Evolutionary conservation across 331 rosid species (phyloP).

Genomic region (Pyracantha coccinea): DNA sequence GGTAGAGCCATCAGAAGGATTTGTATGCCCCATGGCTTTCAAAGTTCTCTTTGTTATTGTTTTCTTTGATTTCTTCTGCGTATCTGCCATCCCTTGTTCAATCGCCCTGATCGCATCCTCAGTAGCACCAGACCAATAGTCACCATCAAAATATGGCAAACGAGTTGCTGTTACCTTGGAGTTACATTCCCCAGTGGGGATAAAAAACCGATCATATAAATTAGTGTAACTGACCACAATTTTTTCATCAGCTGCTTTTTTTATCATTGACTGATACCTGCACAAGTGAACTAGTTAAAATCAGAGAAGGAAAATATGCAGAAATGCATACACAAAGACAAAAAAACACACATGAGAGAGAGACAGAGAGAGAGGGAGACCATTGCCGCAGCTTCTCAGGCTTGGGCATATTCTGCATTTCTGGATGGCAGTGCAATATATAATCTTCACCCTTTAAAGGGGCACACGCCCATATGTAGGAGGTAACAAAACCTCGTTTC

Average conservation of each 20-base stretch:
- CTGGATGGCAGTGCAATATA: constrained; percentile 57
- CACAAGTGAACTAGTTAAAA: constrained; percentile 1
- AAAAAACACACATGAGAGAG: background rate
- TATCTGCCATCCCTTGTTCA: constrained; percentile 23
- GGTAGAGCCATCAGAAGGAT: constrained; percentile 29
- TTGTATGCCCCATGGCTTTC: constrained; percentile 39
- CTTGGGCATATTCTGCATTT: constrained; percentile 49
- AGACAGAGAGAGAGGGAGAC: constrained; percentile 22
- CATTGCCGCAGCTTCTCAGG: constrained; percentile 46
- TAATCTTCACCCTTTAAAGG: constrained; percentile 58
- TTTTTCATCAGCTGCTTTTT: constrained; percentile 45
- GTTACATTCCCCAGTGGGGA: constrained; percentile 19
- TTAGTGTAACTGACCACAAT: constrained; percentile 45
- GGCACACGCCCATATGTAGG: constrained; percentile 62
- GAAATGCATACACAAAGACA: background rate
- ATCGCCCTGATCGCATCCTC: constrained; percentile 27
- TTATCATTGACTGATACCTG: constrained; percentile 53
- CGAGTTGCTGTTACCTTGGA: constrained; percentile 42
- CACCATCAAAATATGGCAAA: constrained; percentile 73
- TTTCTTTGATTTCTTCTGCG: constrained; percentile 10
- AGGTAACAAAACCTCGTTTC: constrained; percentile 45
- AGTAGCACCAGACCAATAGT: constrained; percentile 40
- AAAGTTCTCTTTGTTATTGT: constrained; percentile 25
- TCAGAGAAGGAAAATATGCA: background rate
- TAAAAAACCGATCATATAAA: constrained; percentile 49